Conservation (phyloP, 495 filamentous ascomycete genomes). For the Clohesyomyces aquaticus region DNA sequence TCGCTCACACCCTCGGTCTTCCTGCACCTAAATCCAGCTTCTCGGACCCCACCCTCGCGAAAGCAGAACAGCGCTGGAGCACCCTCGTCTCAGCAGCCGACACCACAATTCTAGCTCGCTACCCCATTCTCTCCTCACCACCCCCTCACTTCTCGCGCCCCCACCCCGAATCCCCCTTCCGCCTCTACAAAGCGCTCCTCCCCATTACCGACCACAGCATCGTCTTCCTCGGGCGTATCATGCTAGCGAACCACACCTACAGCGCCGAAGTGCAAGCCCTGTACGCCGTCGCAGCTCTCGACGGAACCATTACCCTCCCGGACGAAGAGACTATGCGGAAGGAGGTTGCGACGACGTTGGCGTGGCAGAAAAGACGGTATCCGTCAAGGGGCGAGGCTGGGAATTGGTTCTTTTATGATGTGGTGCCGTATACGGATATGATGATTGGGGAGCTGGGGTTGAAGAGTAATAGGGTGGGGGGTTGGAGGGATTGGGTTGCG, state of each 20-base stretch:
- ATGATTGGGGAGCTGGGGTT: constrained; percentile 45
- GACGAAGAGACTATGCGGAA: constrained; percentile 39
- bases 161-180: constrained; percentile 43
- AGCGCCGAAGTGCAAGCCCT: constrained; percentile 52
- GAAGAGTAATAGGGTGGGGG: constrained; percentile 40
- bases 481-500: constrained; percentile 40
- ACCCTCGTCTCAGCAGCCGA: constrained; percentile 46
- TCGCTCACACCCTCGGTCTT: constrained; percentile 6
- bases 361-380: constrained; percentile 49
- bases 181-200: constrained; percentile 49
- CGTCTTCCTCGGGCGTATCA: constrained; percentile 49
- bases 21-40: not conserved
- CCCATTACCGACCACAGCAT: constrained; percentile 50
- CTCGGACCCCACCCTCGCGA: no score
- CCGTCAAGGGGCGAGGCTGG: constrained; percentile 47
- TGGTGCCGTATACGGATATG: constrained; percentile 45
- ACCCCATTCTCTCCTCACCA: constrained; percentile 48
- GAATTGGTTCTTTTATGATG: constrained; percentile 49
- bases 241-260: constrained; percentile 47
- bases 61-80: constrained; percentile 40
- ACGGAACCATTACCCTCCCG: constrained; percentile 45
- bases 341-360: constrained; percentile 46
- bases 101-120: constrained; percentile 43
- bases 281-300: constrained; percentile 52
- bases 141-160: constrained; percentile 42